Evolutionary conservation across 2,329 filamentous ascomycete species (phyloP), one percentile per base, ranked within the genome.

Genomic region (Fusarium sp.): DNA sequence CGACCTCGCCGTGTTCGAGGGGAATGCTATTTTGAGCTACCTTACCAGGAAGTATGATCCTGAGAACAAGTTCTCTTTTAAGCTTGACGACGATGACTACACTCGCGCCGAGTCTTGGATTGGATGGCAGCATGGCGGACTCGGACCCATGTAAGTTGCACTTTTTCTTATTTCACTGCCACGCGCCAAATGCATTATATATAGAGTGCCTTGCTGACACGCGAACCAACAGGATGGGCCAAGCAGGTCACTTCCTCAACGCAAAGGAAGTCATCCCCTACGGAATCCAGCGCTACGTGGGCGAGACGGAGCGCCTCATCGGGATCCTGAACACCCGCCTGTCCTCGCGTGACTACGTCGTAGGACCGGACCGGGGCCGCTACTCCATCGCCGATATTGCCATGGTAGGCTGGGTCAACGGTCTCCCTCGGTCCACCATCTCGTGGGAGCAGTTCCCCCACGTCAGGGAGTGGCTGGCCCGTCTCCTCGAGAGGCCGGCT

Each of bases 281-380:
- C 80, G 91, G 88, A 58, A 88, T 93, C 18, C 91, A 93, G 78
- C 89, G 93, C 45, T 96, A 95, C 82, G 86, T 92, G 62, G 94
- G 93, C 77, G 94, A 96, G 85, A 90, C 91, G 2, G 88, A 93
- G 73, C 89, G 94, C 4, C 86, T 96, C 2, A 95, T 95, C 82
- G 88, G 91, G 27, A 86, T 95, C 22, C 86, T 96, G 2, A 88
- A 96, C 80, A 86, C 87, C 77, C 91, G 92, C 62, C 89, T 96
- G 16, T 76, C 76, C 16, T 78, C 80, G 27, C 84, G 87, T 4
- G 86, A 89, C 62, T 90, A 84, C 71, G 78, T 90, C 8, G 88
- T 86, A 4, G 92, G 92, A 5, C 79, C 86, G 2, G 86, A 82
- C 14, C 78, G 78, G 29, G 88, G 90, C 73, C 89, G 88, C 77